Evolutionary conservation across 768 basidiomycete genomes (phyloP), one percentile per base, ranked within the genome.

Genomic region (Pulveroboletus ravenelii): DNA sequence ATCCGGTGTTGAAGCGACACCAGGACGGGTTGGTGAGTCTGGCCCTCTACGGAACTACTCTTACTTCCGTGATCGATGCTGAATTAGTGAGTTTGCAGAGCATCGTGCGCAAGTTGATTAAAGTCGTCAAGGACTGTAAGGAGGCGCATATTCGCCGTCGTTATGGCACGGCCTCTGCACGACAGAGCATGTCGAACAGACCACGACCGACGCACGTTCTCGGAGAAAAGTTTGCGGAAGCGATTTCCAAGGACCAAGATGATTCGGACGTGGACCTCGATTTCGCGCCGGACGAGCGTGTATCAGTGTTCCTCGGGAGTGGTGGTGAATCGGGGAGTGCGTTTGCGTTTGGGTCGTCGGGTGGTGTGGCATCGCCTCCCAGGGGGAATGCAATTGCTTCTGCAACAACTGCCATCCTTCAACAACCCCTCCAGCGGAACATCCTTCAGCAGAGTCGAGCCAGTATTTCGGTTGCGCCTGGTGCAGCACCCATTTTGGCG

Each of bases 61-160:
- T 40, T 40, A 23, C 27, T 8, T 6, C 41, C 18, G 23, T 36
- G 29, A 41, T 48, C 13, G 45, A 34, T 52, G 42, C 53, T 60
- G 27, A 55, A 42, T 20, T 27, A 46, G 43, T 27, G 38, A 10
- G 30, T 2, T 54, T 32, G 9, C 55, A 92, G 89, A 84, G 79
- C 59, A 87, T 93, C 53, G 85, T 93, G 31, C 80, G 82, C 51
- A 85, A 87, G 58, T 71, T 95, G 52, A 84, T 87, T 68, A 92
- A 90, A 60, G 83, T 93, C 38, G 85, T 85, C 35, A 82, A 87
- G 58, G 86, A 89, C 47, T 89, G 89, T 64, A 90, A 85, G 68
- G 78, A 82, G 45, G 78, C 75, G 1, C 84, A 88, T 58, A 78
- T 73, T 1, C 73, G 76, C 9, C 65, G 70, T 32, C 64, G 69